Conservation (phyloP, 441 rosid species). For the Eruca vesicaria region DNA sequence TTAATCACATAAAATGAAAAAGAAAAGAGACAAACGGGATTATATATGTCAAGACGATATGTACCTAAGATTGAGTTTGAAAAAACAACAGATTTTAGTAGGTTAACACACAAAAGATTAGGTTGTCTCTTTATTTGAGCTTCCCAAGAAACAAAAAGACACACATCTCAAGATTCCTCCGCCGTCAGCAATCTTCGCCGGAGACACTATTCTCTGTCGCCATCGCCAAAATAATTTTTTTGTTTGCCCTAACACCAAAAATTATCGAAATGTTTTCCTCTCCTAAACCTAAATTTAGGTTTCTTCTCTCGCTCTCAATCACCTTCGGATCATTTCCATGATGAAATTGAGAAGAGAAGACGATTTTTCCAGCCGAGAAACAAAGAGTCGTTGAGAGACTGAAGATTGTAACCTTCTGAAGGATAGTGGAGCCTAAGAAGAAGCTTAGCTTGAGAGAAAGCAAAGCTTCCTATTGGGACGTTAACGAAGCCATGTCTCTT, state of each 20-base stretch:
- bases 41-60: slow-evolving; percentile 33
- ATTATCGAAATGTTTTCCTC: neutral
- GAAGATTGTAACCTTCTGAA: slow-evolving; percentile 85
- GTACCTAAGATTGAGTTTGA: slow-evolving; percentile 31
- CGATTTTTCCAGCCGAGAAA: slow-evolving; percentile 87
- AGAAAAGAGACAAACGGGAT: slow-evolving; percentile 19
- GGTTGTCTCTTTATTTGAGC: slow-evolving; percentile 36
- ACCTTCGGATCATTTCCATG: slow-evolving; percentile 53
- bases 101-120: slow-evolving; percentile 39
- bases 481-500: slow-evolving; percentile 62
- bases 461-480: slow-evolving; percentile 75
- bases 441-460: slow-evolving; percentile 89
- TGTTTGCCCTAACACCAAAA: slow-evolving; percentile 27
- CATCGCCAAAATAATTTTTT: neutral
- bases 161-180: slow-evolving; percentile 31
- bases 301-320: neutral
- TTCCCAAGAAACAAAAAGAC: slow-evolving; percentile 31
- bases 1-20: neutral
- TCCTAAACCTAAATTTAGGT: neutral
- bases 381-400: slow-evolving; percentile 53
- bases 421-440: slow-evolving; percentile 92
- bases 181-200: slow-evolving; percentile 28
- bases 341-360: slow-evolving; percentile 84
- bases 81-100: slow-evolving; percentile 27
- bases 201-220: slow-evolving; percentile 16